phyloP scores from a whole-genome alignment of 768 basidiomycete genomes.

The Leucosporidium creatinivorum region DNA sequence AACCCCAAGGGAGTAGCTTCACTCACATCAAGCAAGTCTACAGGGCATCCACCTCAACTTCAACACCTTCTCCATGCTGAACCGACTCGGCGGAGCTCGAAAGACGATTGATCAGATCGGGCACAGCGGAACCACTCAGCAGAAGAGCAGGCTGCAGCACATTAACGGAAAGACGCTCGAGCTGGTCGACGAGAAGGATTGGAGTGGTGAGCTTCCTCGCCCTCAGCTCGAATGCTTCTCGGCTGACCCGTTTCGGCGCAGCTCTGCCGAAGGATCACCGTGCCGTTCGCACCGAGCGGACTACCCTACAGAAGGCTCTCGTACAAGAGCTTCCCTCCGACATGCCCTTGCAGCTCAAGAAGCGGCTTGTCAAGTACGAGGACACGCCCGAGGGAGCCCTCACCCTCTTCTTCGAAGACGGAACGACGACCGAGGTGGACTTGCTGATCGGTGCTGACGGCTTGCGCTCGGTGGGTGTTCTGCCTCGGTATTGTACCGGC shows the following conservation, averaged over 20 bases:
- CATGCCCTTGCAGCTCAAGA: slow-evolving; percentile 30
- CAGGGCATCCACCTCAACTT: slow-evolving; percentile 35
- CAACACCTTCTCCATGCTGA: slow-evolving; percentile 36
- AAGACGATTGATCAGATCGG: slow-evolving; percentile 4
- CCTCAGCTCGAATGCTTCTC: background rate
- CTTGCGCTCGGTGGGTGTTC: slow-evolving; percentile 32
- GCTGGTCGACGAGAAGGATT: slow-evolving; percentile 3
- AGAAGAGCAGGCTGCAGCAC: background rate
- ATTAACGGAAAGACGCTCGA: slow-evolving; percentile 13
- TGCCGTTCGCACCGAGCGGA: slow-evolving; percentile 30
- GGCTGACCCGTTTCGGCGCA: background rate
- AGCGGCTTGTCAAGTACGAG: slow-evolving; percentile 21
- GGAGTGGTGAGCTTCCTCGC: background rate
- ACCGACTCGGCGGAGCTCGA: slow-evolving; percentile 18
- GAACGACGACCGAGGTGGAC: slow-evolving; percentile 24
- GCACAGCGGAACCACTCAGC: background rate
- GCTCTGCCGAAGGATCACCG: slow-evolving; percentile 4
- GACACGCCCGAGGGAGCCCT: background rate
- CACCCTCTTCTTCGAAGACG: slow-evolving; percentile 30
- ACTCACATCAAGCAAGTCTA: too few species aligned
- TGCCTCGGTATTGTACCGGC: background rate
- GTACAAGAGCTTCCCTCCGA: slow-evolving; percentile 27
- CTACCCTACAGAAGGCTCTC: slow-evolving; percentile 33
- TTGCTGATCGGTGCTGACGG: slow-evolving; percentile 38
- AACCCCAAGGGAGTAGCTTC: too few species aligned